phyloP scores from a whole-genome alignment of 2,329 filamentous ascomycete species.

The Ilyonectria destructans region DNA sequence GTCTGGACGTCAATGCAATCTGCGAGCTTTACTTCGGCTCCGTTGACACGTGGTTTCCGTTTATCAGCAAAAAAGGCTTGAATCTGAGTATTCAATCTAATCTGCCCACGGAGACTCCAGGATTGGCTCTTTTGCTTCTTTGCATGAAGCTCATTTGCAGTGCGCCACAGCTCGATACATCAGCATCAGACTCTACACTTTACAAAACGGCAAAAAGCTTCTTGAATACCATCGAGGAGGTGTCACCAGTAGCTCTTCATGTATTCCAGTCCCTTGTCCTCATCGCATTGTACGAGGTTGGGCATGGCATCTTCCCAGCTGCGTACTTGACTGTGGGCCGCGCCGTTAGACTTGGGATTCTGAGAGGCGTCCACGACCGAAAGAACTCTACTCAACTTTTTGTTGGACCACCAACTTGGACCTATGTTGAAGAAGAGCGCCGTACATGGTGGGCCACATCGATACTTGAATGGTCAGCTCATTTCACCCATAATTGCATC shows the following conservation, averaged over 20 bases:
- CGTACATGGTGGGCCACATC: constrained; percentile 21
- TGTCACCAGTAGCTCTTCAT: constrained; percentile 1
- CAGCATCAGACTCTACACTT: background rate
- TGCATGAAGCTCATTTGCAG: constrained; percentile 13
- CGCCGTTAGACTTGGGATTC: constrained; percentile 7
- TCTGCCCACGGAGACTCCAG: background rate
- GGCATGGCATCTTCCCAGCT: constrained; percentile 8
- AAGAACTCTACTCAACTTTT: constrained; percentile 15
- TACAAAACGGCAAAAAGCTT: constrained; percentile 11
- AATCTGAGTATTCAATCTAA: constrained; percentile 7
- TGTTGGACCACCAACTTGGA: constrained; percentile 18
- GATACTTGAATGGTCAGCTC: constrained; percentile 15
- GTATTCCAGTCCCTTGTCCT: constrained; percentile 8
- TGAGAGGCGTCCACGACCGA: constrained; percentile 16
- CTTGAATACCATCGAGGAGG: background rate
- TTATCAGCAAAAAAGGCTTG: constrained; percentile 16
- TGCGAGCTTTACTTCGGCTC: constrained; percentile 10
- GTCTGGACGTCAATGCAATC: background rate
- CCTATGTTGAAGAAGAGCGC: constrained; percentile 22
- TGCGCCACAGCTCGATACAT: background rate
- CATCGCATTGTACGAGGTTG: constrained; percentile 3
- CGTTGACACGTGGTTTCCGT: constrained; percentile 11
- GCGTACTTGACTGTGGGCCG: constrained; percentile 11
- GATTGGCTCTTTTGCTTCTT: constrained; percentile 4
- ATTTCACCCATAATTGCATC: no score